phyloP scores from a whole-genome alignment of 345 rosid species.

The Populus pruinosa region DNA sequence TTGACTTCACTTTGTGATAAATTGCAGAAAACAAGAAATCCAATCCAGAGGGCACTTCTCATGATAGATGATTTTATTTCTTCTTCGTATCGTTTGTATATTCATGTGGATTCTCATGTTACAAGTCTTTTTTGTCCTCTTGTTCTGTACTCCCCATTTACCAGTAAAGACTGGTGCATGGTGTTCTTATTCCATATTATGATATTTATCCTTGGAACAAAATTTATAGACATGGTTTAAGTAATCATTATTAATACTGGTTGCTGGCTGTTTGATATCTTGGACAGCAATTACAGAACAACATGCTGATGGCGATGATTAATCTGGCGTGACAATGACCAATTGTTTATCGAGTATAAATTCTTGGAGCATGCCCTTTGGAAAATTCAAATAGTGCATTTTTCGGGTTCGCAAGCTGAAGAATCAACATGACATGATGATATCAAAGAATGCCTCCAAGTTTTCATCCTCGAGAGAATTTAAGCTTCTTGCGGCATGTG shows the following conservation, averaged over 20 bases:
- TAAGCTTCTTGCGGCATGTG: constrained; percentile 66
- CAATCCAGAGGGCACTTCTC: constrained; percentile 50
- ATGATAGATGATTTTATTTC: constrained; percentile 42
- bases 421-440: constrained; percentile 53
- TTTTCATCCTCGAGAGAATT: constrained; percentile 88
- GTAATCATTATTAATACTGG: constrained; percentile 6
- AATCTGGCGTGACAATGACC: constrained; percentile 32
- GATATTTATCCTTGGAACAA: background rate
- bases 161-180: background rate
- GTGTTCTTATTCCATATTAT: background rate
- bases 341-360: constrained; percentile 37
- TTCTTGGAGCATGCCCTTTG: constrained; percentile 59
- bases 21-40: constrained; percentile 66
- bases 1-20: constrained; percentile 8
- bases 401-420: constrained; percentile 60
- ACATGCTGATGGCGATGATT: constrained; percentile 33
- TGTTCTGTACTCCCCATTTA: background rate
- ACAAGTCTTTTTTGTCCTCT: too few relatives aligned
- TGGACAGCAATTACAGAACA: constrained; percentile 41
- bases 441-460: constrained; percentile 66
- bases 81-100: background rate
- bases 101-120: background rate
- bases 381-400: constrained; percentile 62
- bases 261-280: constrained; percentile 5
- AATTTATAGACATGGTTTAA: background rate